Percentiles rank a stretch among this genome's conserved stretches.
Conservation (phyloP, 805 yeast species). For the Vanderwaltozyma verrucispora region DNA sequence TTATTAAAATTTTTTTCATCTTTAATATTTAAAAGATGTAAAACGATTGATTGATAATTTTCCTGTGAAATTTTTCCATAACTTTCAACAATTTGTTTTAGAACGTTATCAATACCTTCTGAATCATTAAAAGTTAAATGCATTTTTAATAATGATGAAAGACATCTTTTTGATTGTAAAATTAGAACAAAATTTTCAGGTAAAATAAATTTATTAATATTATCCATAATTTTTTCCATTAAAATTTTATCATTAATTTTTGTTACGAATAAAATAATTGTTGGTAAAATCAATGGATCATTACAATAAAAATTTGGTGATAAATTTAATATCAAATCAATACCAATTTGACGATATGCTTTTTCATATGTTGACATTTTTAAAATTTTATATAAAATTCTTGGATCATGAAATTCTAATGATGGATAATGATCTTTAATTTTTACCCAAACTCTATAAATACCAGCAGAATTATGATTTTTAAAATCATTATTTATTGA, state of each 20-base stretch:
- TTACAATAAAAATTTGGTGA: slow-evolving; percentile 18
- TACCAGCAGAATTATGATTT: slow-evolving; percentile 19
- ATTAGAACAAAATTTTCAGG: slow-evolving; percentile 12
- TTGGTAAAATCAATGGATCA: slow-evolving; percentile 18
- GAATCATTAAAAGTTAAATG: slow-evolving; percentile 22
- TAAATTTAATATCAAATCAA: slow-evolving; percentile 10
- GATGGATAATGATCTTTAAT: slow-evolving; percentile 11
- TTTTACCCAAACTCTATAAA: slow-evolving; percentile 15
- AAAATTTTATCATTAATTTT: slow-evolving; percentile 5
- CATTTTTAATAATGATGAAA: slow-evolving; percentile 18
- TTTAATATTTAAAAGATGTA: slow-evolving; percentile 11
- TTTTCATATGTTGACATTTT: slow-evolving; percentile 13
- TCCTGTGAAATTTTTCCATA: slow-evolving; percentile 14
- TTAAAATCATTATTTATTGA: slow-evolving; percentile 15
- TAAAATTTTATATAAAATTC: slow-evolving; percentile 17
- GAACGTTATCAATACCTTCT: slow-evolving; percentile 18
- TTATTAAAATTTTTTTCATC: slow-evolving; percentile 11
- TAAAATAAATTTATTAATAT: slow-evolving; percentile 12
- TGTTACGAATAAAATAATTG: slow-evolving; percentile 15
- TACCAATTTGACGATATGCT: slow-evolving; percentile 13
- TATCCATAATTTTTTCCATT: slow-evolving; percentile 14
- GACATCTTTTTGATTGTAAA: slow-evolving; percentile 13
- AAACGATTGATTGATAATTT: slow-evolving; percentile 15
- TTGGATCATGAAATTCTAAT: slow-evolving; percentile 16
- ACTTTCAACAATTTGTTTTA: slow-evolving; percentile 14